phyloP scores from a whole-genome alignment of 208 protist genomes.

The Leishmania braziliensis region DNA sequence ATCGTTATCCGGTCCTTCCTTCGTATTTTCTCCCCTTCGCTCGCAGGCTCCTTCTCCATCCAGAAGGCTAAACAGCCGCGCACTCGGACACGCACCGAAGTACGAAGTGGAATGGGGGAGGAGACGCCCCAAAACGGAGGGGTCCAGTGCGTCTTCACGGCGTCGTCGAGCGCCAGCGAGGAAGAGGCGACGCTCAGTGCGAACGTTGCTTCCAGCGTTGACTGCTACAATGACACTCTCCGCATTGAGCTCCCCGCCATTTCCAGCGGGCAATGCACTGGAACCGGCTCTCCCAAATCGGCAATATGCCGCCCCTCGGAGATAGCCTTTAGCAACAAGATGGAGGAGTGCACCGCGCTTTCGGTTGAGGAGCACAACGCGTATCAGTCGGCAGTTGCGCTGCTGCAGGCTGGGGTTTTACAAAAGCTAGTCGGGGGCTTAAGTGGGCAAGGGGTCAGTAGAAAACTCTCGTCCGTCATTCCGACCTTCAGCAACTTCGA shows the following conservation, averaged over 20 bases:
- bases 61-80: background rate
- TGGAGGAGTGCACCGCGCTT: constrained; percentile 15
- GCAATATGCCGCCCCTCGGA: constrained; percentile 17
- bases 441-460: background rate
- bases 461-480: background rate
- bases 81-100: background rate
- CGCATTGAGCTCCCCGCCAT: constrained; percentile 30
- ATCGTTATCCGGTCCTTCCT: background rate
- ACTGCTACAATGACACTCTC: constrained; percentile 7
- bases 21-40: background rate
- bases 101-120: background rate
- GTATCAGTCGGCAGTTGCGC: constrained; percentile 33
- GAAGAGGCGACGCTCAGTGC: background rate
- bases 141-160: background rate
- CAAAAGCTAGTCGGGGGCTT: background rate
- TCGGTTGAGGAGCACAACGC: constrained; percentile 20
- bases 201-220: background rate
- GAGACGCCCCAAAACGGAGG: background rate
- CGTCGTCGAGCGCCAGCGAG: background rate
- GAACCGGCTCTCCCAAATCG: constrained; percentile 9
- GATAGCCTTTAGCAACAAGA: constrained; percentile 13
- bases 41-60: background rate
- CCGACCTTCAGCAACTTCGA: constrained; percentile 13
- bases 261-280: constrained; percentile 14
- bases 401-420: constrained; percentile 30